These are phyloP conservation scores for Plasmodium gallinaceum DNA, from an alignment of 169 alveolate species.

Conservation along the genomic window DNA sequence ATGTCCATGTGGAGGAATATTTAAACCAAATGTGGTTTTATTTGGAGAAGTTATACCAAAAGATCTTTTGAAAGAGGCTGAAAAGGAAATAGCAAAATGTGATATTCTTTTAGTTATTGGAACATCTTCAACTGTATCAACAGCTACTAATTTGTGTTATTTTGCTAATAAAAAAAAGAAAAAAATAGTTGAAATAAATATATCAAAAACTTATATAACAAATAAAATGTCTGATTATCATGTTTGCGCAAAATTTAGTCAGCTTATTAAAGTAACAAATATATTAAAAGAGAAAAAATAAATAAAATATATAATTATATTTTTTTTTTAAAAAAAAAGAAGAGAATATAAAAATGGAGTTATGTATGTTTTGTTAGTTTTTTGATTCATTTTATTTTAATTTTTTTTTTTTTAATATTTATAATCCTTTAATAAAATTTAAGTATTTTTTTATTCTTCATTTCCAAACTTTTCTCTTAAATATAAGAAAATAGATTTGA, in stretches of 20 bases:
- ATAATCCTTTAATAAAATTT: neutral
- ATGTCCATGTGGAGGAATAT: constrained; percentile 75
- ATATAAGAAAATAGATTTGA: constrained; percentile 33
- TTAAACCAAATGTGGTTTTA: constrained; percentile 51
- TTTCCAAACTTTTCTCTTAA: constrained; percentile 23
- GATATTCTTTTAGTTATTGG: constrained; percentile 63
- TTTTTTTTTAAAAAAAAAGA: neutral
- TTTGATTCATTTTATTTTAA: neutral
- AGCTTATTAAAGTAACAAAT: constrained; percentile 11
- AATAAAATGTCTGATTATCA: constrained; percentile 59
- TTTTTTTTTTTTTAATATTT: neutral
- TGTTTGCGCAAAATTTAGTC: constrained; percentile 54
- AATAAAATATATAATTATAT: neutral
- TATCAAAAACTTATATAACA: constrained; percentile 45
- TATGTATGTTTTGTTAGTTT: neutral
- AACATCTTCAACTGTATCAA: constrained; percentile 58
- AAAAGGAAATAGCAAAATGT: constrained; percentile 40
- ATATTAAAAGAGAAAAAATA: constrained; percentile 11
- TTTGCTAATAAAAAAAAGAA: constrained; percentile 57
- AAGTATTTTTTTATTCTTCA: neutral
- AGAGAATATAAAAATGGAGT: neutral
- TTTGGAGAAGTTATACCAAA: constrained; percentile 66
- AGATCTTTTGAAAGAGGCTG: constrained; percentile 48
- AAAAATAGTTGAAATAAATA: constrained; percentile 56
- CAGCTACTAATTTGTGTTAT: constrained; percentile 60